Evolutionary conservation across 2,329 filamentous ascomycete genomes (phyloP), one percentile per base, ranked within the genome.

Genomic region (Ceratocystis cubensis): DNA sequence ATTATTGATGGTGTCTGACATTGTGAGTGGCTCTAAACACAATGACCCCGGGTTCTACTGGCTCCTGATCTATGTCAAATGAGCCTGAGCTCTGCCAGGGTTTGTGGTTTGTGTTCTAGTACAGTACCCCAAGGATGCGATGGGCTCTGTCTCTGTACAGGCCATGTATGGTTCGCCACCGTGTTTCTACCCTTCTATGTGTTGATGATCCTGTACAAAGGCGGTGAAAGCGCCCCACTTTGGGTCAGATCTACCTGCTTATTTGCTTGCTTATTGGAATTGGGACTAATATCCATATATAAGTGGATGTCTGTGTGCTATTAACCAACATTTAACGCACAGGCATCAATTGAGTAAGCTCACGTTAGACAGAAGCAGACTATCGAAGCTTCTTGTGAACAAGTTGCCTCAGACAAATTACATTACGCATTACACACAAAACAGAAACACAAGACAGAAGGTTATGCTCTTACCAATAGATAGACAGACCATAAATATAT

Each of bases 1-100:
- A 59, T 46, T 41, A 30, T 66, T 65, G 7, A 68, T 28, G n/a
- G 64, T 2, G 15, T 64, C 61, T 3, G 66, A n/a, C 20, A 65
- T 65, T 64, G 65, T 63, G 65, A 28, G 22, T 53, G 25, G 22
- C 48, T 15, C 48, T 25, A 41, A 63, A 8, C n/a, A 17, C 8
- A 41, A 15, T 7, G 37, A 41, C 10, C 37, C 13, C 13, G 1
- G 37, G 8, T 4, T 41, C 10, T 41, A 41, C 37, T 41, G 37
- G 37, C 37, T 41, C 10, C 37, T 41, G 13, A 15, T 41, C 37
- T 41, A 10, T 41, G 13, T 41, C 1, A 41, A 41, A 41, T 4
- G 37, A 15, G 37, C 10, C 37, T 13, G 37, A 13, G 30, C 17
- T 37, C 13, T 59, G 28, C 28, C 17, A 2, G 28, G 13, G 28